Percentiles rank a stretch among this genome's conserved stretches.
Conservation (phyloP, 2,329 filamentous ascomycete species). For the Clonostachys byssicola region DNA sequence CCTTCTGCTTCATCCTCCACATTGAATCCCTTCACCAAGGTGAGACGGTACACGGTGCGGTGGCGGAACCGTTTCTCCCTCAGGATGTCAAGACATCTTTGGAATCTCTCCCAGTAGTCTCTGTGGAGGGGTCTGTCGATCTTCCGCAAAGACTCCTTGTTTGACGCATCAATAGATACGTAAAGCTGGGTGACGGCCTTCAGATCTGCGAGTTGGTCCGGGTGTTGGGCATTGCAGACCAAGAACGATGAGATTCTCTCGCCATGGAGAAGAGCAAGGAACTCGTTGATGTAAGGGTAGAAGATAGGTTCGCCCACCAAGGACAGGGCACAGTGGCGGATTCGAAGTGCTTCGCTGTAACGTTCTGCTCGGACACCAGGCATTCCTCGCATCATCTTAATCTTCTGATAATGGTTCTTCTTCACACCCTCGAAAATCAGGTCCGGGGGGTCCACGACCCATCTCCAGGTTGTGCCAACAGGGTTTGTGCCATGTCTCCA, state of each 20-base stretch:
- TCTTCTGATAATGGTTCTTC: constrained; percentile 91
- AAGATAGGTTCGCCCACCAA: constrained; percentile 98
- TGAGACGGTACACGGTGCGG: constrained; percentile 90
- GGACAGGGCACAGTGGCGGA: constrained; percentile 87
- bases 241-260: constrained; percentile 91
- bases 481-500: constrained; percentile 98
- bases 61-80: constrained; percentile 79
- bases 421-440: constrained; percentile 89
- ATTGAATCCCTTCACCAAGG: constrained; percentile 97
- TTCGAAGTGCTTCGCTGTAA: constrained; percentile 88
- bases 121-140: constrained; percentile 91
- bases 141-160: constrained; percentile 78
- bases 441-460: constrained; percentile 88
- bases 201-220: constrained; percentile 79
- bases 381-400: constrained; percentile 93
- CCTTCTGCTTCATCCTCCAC: constrained; percentile 88
- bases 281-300: constrained; percentile 95
- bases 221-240: constrained; percentile 96
- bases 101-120: constrained; percentile 97
- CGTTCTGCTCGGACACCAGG: constrained; percentile 89
- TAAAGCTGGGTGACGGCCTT: constrained; percentile 91
- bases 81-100: constrained; percentile 84
- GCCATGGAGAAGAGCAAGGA: constrained; percentile 75
- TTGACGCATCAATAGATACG: constrained; percentile 92
- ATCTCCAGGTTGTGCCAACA: constrained; percentile 94